phyloP scores from a whole-genome alignment of 2,329 filamentous ascomycete species.

The Ophiostoma sp. region DNA sequence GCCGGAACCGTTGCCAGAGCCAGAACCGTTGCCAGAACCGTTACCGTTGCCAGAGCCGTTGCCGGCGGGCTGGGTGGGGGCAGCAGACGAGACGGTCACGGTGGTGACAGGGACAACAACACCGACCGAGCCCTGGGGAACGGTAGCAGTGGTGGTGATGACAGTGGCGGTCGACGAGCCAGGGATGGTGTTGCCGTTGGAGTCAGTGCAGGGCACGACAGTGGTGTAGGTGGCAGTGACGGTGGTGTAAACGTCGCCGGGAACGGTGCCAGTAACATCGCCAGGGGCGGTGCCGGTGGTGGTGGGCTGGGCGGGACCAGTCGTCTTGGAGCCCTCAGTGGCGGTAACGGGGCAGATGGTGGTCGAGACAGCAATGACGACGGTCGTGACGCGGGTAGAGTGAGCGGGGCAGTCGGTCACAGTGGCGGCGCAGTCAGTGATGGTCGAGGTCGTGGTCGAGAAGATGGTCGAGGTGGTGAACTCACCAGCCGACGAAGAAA shows the following conservation, averaged over 20 bases:
- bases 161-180: conserved; percentile 52
- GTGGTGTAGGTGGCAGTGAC: conserved; percentile 53
- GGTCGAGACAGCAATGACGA: conserved; percentile 58
- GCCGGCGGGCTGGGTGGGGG: conserved; percentile 31
- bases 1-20: conserved; percentile 19
- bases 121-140: conserved; percentile 43
- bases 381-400: conserved; percentile 47
- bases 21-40: conserved; percentile 28
- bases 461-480: conserved; percentile 43
- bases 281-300: background rate
- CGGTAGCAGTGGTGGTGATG: conserved; percentile 50
- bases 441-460: conserved; percentile 51
- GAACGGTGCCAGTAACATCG: conserved; percentile 37
- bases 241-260: conserved; percentile 44
- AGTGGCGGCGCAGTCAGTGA: conserved; percentile 51
- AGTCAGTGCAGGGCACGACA: conserved; percentile 51
- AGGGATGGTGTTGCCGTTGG: conserved; percentile 48
- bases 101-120: conserved; percentile 38
- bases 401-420: conserved; percentile 54
- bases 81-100: conserved; percentile 35
- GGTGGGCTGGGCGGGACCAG: conserved; percentile 38
- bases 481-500: conserved; percentile 21
- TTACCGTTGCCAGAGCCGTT: conserved; percentile 23
- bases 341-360: conserved; percentile 63
- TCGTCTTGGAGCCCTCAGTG: conserved; percentile 41